Evolutionary conservation across 2,329 filamentous ascomycete species (phyloP).

Genomic region (Phyllosticta citrichinensis): DNA sequence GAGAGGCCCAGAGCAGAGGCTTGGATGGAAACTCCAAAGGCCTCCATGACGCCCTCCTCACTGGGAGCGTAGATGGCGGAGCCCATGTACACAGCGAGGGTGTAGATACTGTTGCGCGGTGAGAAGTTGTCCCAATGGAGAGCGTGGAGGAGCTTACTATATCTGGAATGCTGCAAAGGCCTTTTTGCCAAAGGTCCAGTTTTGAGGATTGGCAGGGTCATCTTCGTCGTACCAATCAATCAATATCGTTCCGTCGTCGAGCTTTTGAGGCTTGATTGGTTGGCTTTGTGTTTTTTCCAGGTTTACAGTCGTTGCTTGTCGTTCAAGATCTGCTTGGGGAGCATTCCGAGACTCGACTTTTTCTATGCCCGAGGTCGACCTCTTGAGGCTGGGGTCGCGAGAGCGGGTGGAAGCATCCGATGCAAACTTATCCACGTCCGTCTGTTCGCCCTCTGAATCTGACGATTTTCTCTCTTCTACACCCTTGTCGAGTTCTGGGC

Average conservation of each 20-base stretch:
- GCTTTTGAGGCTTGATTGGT: constrained; percentile 25
- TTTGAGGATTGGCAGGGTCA: constrained; percentile 16
- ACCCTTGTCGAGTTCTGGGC: background rate
- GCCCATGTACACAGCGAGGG: constrained; percentile 48
- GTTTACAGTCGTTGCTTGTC: constrained; percentile 22
- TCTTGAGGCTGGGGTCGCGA: constrained; percentile 6
- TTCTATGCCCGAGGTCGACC: constrained; percentile 25
- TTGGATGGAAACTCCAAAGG: constrained; percentile 44
- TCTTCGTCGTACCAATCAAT: constrained; percentile 37
- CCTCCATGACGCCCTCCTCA: constrained; percentile 37
- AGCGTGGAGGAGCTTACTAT: constrained; percentile 12
- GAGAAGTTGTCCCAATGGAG: background rate
- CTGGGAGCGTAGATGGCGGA: constrained; percentile 42
- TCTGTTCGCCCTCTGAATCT: constrained; percentile 12
- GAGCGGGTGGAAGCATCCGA: background rate
- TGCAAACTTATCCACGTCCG: background rate
- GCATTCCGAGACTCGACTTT: constrained; percentile 27
- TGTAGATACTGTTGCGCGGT: constrained; percentile 40
- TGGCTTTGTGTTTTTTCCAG: constrained; percentile 26
- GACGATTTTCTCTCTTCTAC: constrained; percentile 19
- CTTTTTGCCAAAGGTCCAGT: constrained; percentile 11
- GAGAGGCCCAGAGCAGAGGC: constrained; percentile 49
- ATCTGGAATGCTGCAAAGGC: constrained; percentile 29
- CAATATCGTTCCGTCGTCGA: constrained; percentile 28
- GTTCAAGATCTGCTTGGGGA: constrained; percentile 31